Evolutionary conservation across 768 basidiomycete genomes (phyloP).

Genomic region (Sistotremastrum suecicum): DNA sequence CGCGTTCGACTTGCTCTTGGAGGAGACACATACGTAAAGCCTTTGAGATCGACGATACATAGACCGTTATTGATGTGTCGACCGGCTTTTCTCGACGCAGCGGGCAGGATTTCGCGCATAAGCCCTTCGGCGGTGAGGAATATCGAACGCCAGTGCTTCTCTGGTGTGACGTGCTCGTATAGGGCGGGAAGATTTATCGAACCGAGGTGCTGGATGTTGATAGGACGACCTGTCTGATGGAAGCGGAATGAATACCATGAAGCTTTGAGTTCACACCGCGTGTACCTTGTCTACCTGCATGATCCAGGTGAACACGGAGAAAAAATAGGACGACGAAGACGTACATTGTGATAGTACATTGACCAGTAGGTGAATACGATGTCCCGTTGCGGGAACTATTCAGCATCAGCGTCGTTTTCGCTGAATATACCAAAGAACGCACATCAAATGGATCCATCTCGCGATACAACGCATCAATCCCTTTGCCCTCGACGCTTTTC

Average conservation of each 20-base stretch:
- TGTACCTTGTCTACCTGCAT: constrained; percentile 55
- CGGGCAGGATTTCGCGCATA: constrained; percentile 52
- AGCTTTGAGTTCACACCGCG: not conserved
- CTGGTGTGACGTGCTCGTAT: constrained; percentile 41
- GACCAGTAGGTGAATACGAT: constrained; percentile 66
- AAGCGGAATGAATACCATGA: not conserved
- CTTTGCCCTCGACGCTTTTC: constrained; percentile 43
- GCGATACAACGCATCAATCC: constrained; percentile 50
- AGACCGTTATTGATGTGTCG: constrained; percentile 35
- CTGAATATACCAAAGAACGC: constrained; percentile 14
- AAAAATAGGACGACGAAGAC: constrained; percentile 11
- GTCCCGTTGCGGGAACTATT: constrained; percentile 54
- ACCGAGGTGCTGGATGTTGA: constrained; percentile 55
- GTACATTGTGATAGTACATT: constrained; percentile 63
- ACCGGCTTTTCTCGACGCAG: constrained; percentile 42
- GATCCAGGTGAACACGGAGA: not conserved
- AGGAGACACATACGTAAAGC: constrained; percentile 40
- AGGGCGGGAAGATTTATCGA: constrained; percentile 43
- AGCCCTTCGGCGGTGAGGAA: constrained; percentile 55
- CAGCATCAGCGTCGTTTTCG: not conserved
- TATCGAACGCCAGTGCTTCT: constrained; percentile 48
- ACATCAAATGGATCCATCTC: constrained; percentile 60
- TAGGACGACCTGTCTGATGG: constrained; percentile 48
- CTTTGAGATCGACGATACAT: constrained; percentile 58
- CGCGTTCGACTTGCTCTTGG: not conserved